Conservation (phyloP, 192 early-diverging fungal species). For the Backusella westeae region DNA sequence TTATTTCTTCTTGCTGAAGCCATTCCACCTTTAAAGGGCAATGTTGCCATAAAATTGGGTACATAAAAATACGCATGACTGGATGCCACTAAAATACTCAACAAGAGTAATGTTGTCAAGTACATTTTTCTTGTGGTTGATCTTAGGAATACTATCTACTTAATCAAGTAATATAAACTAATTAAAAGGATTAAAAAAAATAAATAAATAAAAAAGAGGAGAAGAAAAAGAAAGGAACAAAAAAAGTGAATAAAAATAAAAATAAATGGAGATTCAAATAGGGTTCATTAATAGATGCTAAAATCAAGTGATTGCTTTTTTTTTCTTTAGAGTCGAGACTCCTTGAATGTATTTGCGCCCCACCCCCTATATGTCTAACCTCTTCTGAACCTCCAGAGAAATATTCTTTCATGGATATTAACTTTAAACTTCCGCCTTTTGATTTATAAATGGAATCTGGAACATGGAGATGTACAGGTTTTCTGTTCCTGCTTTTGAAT, state of each 20-base stretch:
- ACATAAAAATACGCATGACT: slow-evolving; percentile 14
- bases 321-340: neutral
- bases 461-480: neutral
- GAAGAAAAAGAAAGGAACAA: neutral
- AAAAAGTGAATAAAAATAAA: neutral
- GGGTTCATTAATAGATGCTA: neutral
- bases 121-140: neutral
- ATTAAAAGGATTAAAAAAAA: slow-evolving; percentile 1
- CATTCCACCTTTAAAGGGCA: slow-evolving; percentile 16
- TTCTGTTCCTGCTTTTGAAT: neutral
- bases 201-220: neutral
- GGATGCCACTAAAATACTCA: neutral
- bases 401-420: neutral
- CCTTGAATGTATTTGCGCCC: neutral
- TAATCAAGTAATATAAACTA: neutral
- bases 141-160: neutral
- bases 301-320: slow-evolving; percentile 12
- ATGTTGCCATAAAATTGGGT: slow-evolving; percentile 5
- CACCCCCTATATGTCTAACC: neutral
- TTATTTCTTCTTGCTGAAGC: slow-evolving; percentile 9
- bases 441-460: neutral
- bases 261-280: slow-evolving; percentile 10
- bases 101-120: neutral
- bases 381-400: neutral
- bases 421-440: neutral